Base-by-base conservation (phyloP, 2,329 filamentous ascomycete genomes). In the Monascus ruber region DNA sequence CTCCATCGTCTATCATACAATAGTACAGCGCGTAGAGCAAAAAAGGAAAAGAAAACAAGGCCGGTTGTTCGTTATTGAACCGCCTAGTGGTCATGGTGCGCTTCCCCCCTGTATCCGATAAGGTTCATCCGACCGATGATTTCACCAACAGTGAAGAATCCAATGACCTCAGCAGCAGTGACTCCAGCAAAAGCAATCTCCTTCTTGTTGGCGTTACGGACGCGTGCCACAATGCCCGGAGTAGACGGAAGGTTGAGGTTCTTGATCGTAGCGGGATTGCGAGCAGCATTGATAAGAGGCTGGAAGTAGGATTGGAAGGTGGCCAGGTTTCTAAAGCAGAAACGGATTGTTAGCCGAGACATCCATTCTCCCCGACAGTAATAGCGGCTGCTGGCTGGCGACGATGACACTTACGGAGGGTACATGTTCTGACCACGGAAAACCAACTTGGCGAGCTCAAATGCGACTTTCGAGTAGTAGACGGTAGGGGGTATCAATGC, bases 101-200 rank as follows among this genome's bases (percentile, higher is more conserved):
- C 64, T 62, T 84, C 77, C 60, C 84, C 83, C 66, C 76, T 77
- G 76, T 98, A 98, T 49, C 91, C 91, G 54, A 98, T 74, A 53
- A 98, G 66, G 83, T 98, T 96, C 71, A 91, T 79, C 59, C 88
- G 78, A 56, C 91, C 91, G 56, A 98, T 80, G 66, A 98, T 96
- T 76, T 96, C 88, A 49, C 91, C 91, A 40, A 96, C 78, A 45
- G 88, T 93, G 76, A 96, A 98, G 77, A 98, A 98, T 45, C 91
- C 91, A 51, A 98, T 69, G 37, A 86, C 76, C 71, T 98, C 89
- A 41, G 88, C 88, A 35, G 74, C 68, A 46, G 95, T 71, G 43
- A 98, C 83, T 53, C 83, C 85, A 44, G 75, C 82, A 39, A 82
- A 68, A 40, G 76, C 74, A 52, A 89, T 62, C 65, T 94, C 81